Percentiles rank a stretch among this genome's conserved stretches.
These are phyloP conservation scores for Cladophialophora exuberans DNA, from an alignment of 2,329 filamentous ascomycete genomes.

Conservation along the genomic window DNA sequence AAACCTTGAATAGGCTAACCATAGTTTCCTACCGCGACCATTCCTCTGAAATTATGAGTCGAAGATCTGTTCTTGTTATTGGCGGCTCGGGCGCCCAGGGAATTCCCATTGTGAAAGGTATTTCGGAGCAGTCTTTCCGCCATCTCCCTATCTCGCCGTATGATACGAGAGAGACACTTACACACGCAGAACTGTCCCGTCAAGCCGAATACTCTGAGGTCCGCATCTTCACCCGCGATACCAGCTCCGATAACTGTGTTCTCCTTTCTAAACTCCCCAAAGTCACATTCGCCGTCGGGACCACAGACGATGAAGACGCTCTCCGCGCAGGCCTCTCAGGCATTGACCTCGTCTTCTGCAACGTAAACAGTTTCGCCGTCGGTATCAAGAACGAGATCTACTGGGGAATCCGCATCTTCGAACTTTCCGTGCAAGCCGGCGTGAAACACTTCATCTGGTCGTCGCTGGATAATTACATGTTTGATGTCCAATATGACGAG, in stretches of 20 bases:
- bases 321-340: background rate
- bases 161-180: background rate
- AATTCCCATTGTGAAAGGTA: background rate
- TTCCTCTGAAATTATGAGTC: too few species aligned
- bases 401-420: background rate
- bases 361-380: background rate
- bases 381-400: background rate
- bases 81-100: background rate
- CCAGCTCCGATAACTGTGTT: background rate
- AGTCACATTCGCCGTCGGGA: conserved; percentile 29
- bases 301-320: background rate
- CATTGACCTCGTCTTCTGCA: background rate
- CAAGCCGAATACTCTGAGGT: background rate
- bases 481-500: background rate
- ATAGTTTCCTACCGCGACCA: too few species aligned
- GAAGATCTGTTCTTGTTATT: background rate
- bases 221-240: background rate
- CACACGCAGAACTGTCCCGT: background rate
- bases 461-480: background rate
- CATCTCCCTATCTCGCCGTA: background rate
- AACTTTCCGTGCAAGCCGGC: background rate
- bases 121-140: too few species aligned
- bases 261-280: background rate
- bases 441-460: background rate
- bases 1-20: too few species aligned